Percentiles rank a stretch among this genome's conserved stretches.
These are phyloP conservation scores for Blastobotrys illinoisensis DNA, from an alignment of 1,139 yeast species.

Conservation along the genomic window DNA sequence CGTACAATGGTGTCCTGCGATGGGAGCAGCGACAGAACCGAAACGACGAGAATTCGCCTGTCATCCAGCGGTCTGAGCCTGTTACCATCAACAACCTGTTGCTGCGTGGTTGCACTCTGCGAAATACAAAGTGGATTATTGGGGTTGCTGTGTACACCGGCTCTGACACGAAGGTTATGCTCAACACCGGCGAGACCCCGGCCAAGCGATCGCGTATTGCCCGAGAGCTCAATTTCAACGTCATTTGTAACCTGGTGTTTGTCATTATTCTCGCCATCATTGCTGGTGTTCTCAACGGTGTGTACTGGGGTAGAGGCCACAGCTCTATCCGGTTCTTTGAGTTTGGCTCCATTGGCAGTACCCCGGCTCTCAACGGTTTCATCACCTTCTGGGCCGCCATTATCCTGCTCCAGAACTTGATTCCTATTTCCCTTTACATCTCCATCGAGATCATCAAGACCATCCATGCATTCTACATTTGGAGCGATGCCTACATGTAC, in stretches of 20 bases:
- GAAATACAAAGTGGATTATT: conserved; percentile 93
- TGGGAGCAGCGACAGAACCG: conserved; percentile 37
- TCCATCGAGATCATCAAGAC: conserved; percentile 94
- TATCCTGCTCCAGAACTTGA: conserved; percentile 84
- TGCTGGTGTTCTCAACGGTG: conserved; percentile 79
- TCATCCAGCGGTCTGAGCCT: conserved; percentile 44
- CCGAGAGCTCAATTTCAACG: conserved; percentile 76
- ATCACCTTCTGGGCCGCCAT: conserved; percentile 84
- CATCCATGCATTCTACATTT: conserved; percentile 88
- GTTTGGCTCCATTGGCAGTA: conserved; percentile 55
- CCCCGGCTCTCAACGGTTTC: conserved; percentile 73
- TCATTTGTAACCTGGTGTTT: conserved; percentile 66
- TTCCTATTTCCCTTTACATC: conserved; percentile 90
- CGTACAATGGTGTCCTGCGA: conserved; percentile 73
- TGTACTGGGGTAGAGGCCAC: conserved; percentile 49
- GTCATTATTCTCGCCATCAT: conserved; percentile 75
- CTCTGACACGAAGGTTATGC: conserved; percentile 83
- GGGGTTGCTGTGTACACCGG: conserved; percentile 92
- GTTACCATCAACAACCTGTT: conserved; percentile 71
- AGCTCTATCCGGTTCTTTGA: conserved; percentile 69
- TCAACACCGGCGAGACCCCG: conserved; percentile 90
- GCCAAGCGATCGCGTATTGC: conserved; percentile 81
- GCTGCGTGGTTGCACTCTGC: conserved; percentile 80
- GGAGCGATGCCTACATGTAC: conserved; percentile 82
- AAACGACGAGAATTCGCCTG: conserved; percentile 7